phyloP scores from a whole-genome alignment of 495 filamentous ascomycete genomes.

The Penicillium malachiteum region DNA sequence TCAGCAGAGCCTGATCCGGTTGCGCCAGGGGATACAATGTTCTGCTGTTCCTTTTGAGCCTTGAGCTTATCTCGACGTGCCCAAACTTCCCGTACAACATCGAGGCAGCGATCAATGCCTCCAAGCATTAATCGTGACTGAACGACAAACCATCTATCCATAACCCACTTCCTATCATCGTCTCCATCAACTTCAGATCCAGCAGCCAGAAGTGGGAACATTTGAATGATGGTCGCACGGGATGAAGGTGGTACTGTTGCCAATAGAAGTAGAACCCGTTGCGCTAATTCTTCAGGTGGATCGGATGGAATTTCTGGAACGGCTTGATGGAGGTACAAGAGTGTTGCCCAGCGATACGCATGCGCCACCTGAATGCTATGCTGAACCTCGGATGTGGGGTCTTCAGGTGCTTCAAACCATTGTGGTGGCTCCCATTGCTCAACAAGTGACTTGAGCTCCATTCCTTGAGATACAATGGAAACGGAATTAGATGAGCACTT shows the following conservation, averaged over 20 bases:
- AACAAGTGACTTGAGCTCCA: conserved; percentile 60
- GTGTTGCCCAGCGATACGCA: conserved; percentile 73
- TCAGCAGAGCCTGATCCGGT: conserved; percentile 9
- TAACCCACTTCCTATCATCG: conserved; percentile 69
- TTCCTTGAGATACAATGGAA: conserved; percentile 61
- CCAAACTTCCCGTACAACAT: conserved; percentile 76
- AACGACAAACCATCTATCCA: conserved; percentile 64
- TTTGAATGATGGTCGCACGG: conserved; percentile 70
- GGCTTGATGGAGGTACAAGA: conserved; percentile 75
- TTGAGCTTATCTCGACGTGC: conserved; percentile 54
- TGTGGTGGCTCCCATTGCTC: conserved; percentile 64
- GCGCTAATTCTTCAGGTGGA: conserved; percentile 57
- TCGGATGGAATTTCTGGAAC: conserved; percentile 71
- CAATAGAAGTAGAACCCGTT: conserved; percentile 59
- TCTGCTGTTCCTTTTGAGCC: conserved; percentile 27
- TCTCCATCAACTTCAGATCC: conserved; percentile 63
- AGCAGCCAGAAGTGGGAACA: conserved; percentile 72
- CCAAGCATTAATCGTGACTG: conserved; percentile 66
- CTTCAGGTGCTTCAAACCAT: conserved; percentile 62
- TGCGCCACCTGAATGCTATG: conserved; percentile 72
- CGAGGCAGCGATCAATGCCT: conserved; percentile 68
- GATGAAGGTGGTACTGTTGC: conserved; percentile 63
- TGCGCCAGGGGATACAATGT: conserved; percentile 13
- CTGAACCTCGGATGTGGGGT: conserved; percentile 61
- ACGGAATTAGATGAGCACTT: conserved; percentile 57